Evolutionary conservation across 192 early-diverging fungal species (phyloP).

Genomic region (Jimgerdemannia flammicorona): DNA sequence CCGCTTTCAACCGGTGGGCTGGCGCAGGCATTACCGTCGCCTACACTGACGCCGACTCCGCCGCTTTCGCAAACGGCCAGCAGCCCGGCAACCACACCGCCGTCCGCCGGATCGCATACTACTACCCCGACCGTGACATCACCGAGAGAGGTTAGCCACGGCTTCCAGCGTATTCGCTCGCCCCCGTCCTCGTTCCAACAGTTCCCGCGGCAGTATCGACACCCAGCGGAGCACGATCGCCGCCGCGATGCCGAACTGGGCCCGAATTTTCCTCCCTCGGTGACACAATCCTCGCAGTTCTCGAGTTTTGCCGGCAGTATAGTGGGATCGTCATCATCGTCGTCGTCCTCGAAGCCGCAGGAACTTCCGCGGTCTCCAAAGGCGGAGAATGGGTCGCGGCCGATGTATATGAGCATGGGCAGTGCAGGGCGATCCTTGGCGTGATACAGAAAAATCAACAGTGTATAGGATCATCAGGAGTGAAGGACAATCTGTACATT

Average conservation of each 20-base stretch:
- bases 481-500: background rate
- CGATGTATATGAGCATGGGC: background rate
- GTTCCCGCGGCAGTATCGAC: background rate
- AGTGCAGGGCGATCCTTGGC: background rate
- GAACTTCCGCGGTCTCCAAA: too few relatives aligned
- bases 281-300: background rate
- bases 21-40: background rate
- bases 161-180: background rate
- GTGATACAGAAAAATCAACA: background rate
- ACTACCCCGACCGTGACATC: background rate
- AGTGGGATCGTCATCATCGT: background rate
- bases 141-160: background rate
- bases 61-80: background rate
- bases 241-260: background rate
- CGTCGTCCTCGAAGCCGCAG: background rate
- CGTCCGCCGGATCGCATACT: background rate
- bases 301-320: background rate
- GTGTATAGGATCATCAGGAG: background rate
- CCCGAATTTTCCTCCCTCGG: background rate
- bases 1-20: background rate
- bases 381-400: background rate
- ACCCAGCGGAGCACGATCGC: background rate
- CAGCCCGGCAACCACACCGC: background rate
- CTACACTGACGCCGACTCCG: background rate
- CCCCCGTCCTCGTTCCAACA: background rate